Percentiles rank a stretch among this genome's conserved stretches.
These are phyloP conservation scores for Pseudogymnoascus sp. DNA, from an alignment of 2,329 filamentous ascomycete genomes.

Conservation along the genomic window DNA sequence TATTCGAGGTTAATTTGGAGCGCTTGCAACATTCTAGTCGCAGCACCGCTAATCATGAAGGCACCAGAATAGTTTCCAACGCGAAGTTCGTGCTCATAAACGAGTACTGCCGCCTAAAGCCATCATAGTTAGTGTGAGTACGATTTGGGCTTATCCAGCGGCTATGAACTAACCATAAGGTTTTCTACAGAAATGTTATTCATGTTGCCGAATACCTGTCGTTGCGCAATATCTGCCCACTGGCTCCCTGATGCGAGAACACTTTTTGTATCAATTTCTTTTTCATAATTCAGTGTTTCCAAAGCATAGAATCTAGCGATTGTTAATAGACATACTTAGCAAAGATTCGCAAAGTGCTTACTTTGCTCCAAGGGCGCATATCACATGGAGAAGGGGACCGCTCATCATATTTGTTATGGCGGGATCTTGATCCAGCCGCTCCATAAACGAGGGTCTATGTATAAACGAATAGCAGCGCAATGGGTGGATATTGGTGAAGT, in stretches of 20 bases:
- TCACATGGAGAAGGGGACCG: conserved; percentile 22
- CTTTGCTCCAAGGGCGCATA: conserved; percentile 25
- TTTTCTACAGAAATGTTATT: conserved; percentile 9
- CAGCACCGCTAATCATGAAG: conserved; percentile 29
- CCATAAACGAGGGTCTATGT: conserved; percentile 26
- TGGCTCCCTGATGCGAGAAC: conserved; percentile 8
- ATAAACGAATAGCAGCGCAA: conserved; percentile 26
- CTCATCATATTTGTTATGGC: conserved; percentile 15
- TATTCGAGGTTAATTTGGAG: conserved; percentile 30
- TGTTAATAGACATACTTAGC: background rate
- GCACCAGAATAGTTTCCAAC: conserved; percentile 29
- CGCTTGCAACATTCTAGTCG: conserved; percentile 26
- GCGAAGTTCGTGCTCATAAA: conserved; percentile 28
- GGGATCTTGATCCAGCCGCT: conserved; percentile 22
- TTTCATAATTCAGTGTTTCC: background rate
- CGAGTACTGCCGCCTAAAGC: conserved; percentile 24
- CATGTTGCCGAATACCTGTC: conserved; percentile 4
- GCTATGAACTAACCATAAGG: conserved; percentile 10
- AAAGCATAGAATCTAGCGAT: conserved; percentile 4
- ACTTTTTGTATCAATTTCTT: background rate
- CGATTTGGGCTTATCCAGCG: background rate
- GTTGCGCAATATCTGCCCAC: conserved; percentile 10
- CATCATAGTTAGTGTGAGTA: background rate
- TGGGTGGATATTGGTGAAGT: conserved; percentile 26
- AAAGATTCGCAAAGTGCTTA: conserved; percentile 11